Conservation (phyloP, 129 eudicot genomes). For the Logfia minima region DNA sequence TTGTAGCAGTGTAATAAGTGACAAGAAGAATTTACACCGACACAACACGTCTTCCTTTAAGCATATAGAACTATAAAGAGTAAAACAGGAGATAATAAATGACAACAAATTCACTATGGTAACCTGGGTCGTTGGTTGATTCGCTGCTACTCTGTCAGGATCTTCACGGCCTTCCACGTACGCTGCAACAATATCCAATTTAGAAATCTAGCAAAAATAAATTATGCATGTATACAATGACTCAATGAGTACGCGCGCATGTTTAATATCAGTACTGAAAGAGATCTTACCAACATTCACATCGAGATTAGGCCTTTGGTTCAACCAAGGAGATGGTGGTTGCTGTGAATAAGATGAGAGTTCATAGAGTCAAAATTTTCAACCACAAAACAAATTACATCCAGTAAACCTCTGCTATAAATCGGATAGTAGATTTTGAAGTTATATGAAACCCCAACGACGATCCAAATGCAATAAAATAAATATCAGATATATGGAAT, state of each 20-base stretch:
- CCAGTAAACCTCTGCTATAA: neutral
- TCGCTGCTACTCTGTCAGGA: constrained; percentile 65
- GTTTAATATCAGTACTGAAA: constrained; percentile 15
- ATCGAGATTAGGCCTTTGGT: constrained; percentile 83
- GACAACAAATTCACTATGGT: constrained; percentile 10
- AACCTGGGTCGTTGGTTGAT: constrained; percentile 86
- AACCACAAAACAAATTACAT: constrained; percentile 23
- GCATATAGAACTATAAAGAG: constrained; percentile 13
- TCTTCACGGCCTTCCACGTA: constrained; percentile 92
- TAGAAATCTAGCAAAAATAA: neutral
- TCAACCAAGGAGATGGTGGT: constrained; percentile 89
- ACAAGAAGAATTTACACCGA: constrained; percentile 2
- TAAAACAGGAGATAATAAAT: constrained; percentile 2
- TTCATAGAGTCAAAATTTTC: constrained; percentile 2
- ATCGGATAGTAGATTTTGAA: neutral
- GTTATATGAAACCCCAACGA: neutral
- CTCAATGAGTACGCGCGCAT: constrained; percentile 5
- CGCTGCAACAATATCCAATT: constrained; percentile 44
- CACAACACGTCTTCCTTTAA: constrained; percentile 19
- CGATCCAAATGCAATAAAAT: neutral
- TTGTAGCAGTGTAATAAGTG: constrained; percentile 10
- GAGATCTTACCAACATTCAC: constrained; percentile 88
- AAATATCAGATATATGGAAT: constrained; percentile 2
- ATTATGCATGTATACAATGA: constrained; percentile 7
- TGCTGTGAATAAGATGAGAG: constrained; percentile 52